Evolutionary conservation across 2,329 filamentous ascomycete species (phyloP).

Genomic region (Botrytis fabae): DNA sequence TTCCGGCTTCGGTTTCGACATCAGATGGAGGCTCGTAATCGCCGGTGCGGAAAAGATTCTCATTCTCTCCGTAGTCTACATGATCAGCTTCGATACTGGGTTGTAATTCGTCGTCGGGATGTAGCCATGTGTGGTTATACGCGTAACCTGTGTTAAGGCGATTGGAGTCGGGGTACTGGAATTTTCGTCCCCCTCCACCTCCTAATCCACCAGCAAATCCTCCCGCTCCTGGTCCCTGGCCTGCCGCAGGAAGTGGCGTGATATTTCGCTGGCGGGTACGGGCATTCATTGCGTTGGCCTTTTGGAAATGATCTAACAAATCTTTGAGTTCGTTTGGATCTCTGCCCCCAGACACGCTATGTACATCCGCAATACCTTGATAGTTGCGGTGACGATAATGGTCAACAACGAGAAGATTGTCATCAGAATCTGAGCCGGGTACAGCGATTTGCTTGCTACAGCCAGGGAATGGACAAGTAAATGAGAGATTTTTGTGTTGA

Average conservation of each 20-base stretch:
- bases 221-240: neutral
- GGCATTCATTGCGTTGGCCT: conserved; percentile 1
- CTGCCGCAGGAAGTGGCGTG: neutral
- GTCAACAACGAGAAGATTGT: neutral
- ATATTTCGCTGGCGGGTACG: neutral
- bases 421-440: neutral
- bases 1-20: neutral
- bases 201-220: neutral
- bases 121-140: neutral
- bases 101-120: neutral
- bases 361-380: neutral
- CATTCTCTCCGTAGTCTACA: neutral
- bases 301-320: conserved; percentile 1
- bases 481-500: neutral
- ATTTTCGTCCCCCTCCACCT: neutral
- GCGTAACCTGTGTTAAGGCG: neutral
- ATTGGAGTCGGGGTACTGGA: neutral
- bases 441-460: neutral
- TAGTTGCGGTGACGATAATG: conserved; percentile 14
- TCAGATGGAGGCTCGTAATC: neutral
- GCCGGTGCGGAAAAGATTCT: neutral
- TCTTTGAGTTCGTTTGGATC: neutral
- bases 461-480: conserved; percentile 1
- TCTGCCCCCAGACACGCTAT: neutral
- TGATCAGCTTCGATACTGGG: neutral